Evolutionary conservation across 345 rosid genomes (phyloP).

Genomic region (Geranium rotundifolium): DNA sequence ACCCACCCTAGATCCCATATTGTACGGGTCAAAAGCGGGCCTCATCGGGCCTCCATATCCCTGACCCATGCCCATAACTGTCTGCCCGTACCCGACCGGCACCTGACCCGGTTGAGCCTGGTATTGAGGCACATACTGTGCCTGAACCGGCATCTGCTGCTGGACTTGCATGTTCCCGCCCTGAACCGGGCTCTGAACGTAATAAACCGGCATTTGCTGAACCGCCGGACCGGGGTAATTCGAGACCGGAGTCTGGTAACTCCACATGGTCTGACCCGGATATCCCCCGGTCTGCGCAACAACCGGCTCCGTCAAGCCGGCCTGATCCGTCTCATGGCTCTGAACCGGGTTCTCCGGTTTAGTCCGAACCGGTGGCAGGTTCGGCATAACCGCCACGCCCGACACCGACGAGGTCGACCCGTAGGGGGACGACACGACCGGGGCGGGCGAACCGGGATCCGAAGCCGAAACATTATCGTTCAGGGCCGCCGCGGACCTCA

Average conservation of each 20-base stretch:
- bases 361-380: conserved; percentile 57
- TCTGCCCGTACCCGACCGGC: conserved; percentile 58
- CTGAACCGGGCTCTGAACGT: conserved; percentile 41
- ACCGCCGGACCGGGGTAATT: conserved; percentile 40
- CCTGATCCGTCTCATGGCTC: no score
- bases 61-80: conserved; percentile 40
- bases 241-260: conserved; percentile 31
- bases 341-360: conserved; percentile 45
- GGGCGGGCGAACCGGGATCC: conserved; percentile 87
- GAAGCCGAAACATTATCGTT: conserved; percentile 54
- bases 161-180: conserved; percentile 39
- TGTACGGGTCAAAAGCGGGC: conserved; percentile 34
- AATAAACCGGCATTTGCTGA: conserved; percentile 54
- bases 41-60: conserved; percentile 41
- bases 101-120: conserved; percentile 32
- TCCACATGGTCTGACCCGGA: conserved; percentile 47
- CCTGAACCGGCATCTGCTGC: conserved; percentile 26
- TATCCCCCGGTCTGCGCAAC: conserved; percentile 31
- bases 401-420: conserved; percentile 60
- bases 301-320: no score
- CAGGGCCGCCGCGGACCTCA: conserved; percentile 18
- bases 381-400: conserved; percentile 39
- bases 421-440: conserved; percentile 55
- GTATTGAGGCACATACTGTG: conserved; percentile 51
- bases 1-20: conserved; percentile 14